Evolutionary conservation across 352 stramenopile species (phyloP).

Genomic region (Phytophthora foliorum): DNA sequence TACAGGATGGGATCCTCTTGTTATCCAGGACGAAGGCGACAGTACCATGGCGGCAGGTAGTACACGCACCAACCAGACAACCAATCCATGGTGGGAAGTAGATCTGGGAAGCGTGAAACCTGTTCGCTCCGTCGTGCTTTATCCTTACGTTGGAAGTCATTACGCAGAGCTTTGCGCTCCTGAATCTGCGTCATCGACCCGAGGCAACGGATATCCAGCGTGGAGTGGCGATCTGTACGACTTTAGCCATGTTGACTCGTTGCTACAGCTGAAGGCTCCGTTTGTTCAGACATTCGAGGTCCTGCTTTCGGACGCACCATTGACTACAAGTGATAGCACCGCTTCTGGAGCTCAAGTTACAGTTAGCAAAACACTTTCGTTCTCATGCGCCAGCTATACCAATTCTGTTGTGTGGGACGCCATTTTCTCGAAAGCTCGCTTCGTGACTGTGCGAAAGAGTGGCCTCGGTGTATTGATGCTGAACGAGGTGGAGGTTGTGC

Average conservation of each 20-base stretch:
- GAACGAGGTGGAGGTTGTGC: constrained; percentile 70
- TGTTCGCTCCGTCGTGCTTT: constrained; percentile 59
- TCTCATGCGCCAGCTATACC: constrained; percentile 58
- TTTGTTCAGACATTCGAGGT: constrained; percentile 70
- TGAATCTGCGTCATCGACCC: not conserved
- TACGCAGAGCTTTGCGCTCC: constrained; percentile 47
- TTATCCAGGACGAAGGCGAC: constrained; percentile 23
- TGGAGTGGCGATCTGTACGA: constrained; percentile 59
- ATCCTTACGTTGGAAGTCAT: constrained; percentile 55
- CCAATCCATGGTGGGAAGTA: constrained; percentile 78
- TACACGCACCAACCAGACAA: constrained; percentile 51
- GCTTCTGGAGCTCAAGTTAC: constrained; percentile 19
- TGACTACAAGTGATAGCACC: constrained; percentile 25
- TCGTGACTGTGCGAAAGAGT: constrained; percentile 56
- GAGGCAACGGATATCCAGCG: constrained; percentile 17
- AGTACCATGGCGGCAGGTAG: constrained; percentile 46
- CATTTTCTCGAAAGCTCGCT: constrained; percentile 55
- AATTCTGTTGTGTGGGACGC: constrained; percentile 46
- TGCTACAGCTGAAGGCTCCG: constrained; percentile 55
- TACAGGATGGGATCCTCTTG: constrained; percentile 51
- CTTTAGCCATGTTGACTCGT: constrained; percentile 43
- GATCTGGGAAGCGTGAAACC: constrained; percentile 60
- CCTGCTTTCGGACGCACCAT: constrained; percentile 40
- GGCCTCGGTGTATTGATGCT: constrained; percentile 61
- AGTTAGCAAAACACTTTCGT: constrained; percentile 43